Evolutionary conservation across 2,329 filamentous ascomycete genomes (phyloP).

Genomic region (Cercospora berteroae): DNA sequence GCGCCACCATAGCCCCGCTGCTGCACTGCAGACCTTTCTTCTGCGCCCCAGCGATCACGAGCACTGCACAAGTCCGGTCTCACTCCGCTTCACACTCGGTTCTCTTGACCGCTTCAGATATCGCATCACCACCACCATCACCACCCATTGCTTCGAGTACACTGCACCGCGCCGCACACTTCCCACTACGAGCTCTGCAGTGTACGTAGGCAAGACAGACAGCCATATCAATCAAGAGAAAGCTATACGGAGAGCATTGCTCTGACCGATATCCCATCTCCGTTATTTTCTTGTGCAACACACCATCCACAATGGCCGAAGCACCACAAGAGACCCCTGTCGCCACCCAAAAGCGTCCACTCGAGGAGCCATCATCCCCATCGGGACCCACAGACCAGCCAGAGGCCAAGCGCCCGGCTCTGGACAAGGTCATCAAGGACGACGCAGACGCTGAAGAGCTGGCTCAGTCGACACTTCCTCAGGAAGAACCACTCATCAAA

Average conservation of each 20-base stretch:
- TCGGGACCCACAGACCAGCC: slow-evolving; percentile 89
- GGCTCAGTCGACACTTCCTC: slow-evolving; percentile 32
- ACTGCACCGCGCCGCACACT: slow-evolving; percentile 16
- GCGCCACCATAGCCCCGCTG: slow-evolving; percentile 8
- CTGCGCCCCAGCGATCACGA: slow-evolving; percentile 6
- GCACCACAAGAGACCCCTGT: slow-evolving; percentile 46
- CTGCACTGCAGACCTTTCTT: slow-evolving; percentile 2
- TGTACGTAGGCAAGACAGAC: slow-evolving; percentile 27
- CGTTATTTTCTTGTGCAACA: neutral
- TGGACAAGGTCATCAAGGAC: slow-evolving; percentile 84
- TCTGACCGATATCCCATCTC: neutral
- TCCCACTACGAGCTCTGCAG: slow-evolving; percentile 14
- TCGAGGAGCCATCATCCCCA: slow-evolving; percentile 95
- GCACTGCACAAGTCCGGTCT: neutral
- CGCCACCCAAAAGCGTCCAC: slow-evolving; percentile 81
- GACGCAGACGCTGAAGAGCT: slow-evolving; percentile 47
- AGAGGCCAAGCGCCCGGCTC: slow-evolving; percentile 91
- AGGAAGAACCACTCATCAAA: slow-evolving; percentile 33
- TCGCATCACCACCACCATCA: slow-evolving; percentile 16
- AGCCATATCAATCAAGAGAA: slow-evolving; percentile 21
- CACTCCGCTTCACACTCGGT: slow-evolving; percentile 1
- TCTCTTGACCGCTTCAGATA: slow-evolving; percentile 20
- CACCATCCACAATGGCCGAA: slow-evolving; percentile 31
- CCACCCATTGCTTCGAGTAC: slow-evolving; percentile 14
- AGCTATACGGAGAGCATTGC: neutral